phyloP scores from a whole-genome alignment of 257 asterid species.

The Knoxia roxburghii region DNA sequence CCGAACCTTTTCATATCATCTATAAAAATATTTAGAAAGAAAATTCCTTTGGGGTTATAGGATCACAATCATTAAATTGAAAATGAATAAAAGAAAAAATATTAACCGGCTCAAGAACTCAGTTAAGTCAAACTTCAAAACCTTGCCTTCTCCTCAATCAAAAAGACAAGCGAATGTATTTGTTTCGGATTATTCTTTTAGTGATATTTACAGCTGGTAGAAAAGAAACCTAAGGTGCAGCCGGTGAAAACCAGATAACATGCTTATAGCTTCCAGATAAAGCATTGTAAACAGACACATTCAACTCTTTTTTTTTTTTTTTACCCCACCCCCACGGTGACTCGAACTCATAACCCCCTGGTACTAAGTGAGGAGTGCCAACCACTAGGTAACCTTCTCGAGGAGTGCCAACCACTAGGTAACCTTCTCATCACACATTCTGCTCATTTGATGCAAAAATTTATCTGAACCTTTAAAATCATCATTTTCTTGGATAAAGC shows the following conservation, averaged over 20 bases:
- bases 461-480: neutral
- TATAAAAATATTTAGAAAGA: neutral
- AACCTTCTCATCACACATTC: too few species aligned
- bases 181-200: neutral
- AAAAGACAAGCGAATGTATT: neutral
- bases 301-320: too few species aligned
- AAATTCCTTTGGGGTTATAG: neutral
- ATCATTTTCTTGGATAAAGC: neutral
- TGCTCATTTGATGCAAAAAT: too few species aligned
- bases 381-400: too few species aligned
- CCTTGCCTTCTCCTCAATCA: neutral
- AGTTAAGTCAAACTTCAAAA: neutral
- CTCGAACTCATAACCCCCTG: too few species aligned
- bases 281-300: neutral
- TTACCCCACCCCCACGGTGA: too few species aligned
- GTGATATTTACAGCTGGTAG: neutral
- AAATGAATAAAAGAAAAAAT: neutral
- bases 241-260: neutral
- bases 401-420: too few species aligned
- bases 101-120: neutral
- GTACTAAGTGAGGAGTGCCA: too few species aligned
- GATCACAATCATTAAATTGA: neutral
- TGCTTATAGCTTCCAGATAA: neutral
- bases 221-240: neutral
- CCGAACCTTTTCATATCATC: neutral